A percentile compares a stretch with the other conserved stretches of the same genome.
Conservation (phyloP, 306 rosid genomes). For the Rubus parviflorus region DNA sequence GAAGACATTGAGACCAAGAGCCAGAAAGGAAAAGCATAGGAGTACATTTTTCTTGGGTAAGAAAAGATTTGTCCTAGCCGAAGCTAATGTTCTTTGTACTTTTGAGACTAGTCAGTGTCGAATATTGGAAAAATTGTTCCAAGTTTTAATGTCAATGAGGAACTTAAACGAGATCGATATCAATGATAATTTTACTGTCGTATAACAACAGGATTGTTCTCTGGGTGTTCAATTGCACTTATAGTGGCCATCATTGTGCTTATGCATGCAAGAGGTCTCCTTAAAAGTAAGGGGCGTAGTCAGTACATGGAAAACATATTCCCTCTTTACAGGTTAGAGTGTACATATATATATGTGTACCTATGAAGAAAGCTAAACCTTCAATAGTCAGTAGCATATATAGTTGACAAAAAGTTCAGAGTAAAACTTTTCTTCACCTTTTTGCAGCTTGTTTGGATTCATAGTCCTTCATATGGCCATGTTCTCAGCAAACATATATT, state of each 20-base stretch:
- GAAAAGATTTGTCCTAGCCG: neutral
- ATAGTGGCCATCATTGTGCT: slow-evolving; percentile 45
- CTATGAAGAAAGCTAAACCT: neutral
- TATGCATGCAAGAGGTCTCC: slow-evolving; percentile 56
- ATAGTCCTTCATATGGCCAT: slow-evolving; percentile 56
- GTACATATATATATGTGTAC: neutral
- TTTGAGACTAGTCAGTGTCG: neutral
- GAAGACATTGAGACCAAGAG: slow-evolving; percentile 47
- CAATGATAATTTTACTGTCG: neutral
- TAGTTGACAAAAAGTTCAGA: neutral
- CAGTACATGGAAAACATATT: slow-evolving; percentile 61
- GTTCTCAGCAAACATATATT: slow-evolving; percentile 51
- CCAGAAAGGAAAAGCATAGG: slow-evolving; percentile 53
- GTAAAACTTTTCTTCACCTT: neutral
- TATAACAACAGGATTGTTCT: slow-evolving; percentile 39
- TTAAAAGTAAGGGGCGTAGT: slow-evolving; percentile 25
- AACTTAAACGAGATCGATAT: neutral
- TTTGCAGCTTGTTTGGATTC: slow-evolving; percentile 72
- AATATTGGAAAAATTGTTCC: neutral
- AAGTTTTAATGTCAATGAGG: neutral
- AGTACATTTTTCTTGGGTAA: slow-evolving; percentile 51
- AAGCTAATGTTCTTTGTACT: neutral
- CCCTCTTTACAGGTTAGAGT: slow-evolving; percentile 70
- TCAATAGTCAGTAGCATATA: neutral
- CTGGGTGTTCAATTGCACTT: slow-evolving; percentile 58